Percentiles rank a stretch among this genome's conserved stretches.
phyloP scores from a whole-genome alignment of 2,329 filamentous ascomycete species.

The Septoria linicola region DNA sequence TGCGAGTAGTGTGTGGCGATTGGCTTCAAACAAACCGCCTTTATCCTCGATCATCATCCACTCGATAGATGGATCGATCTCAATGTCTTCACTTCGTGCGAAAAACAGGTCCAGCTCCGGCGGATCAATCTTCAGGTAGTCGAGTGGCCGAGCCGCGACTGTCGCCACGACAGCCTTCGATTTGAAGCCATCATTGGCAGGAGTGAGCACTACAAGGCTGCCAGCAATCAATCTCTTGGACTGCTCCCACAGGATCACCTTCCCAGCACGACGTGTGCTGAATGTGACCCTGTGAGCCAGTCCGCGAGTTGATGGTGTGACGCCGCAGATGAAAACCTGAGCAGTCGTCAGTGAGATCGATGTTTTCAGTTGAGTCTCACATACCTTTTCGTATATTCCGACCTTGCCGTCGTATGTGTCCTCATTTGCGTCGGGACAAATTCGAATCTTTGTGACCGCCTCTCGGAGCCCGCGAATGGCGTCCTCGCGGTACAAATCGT shows the following conservation, averaged over 20 bases:
- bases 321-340: conserved; percentile 65
- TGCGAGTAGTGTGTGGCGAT: conserved; percentile 68
- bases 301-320: conserved; percentile 63
- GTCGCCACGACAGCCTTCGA: conserved; percentile 67
- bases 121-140: conserved; percentile 62
- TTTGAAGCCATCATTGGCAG: conserved; percentile 60
- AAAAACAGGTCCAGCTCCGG: conserved; percentile 77
- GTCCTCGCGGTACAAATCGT: conserved; percentile 74
- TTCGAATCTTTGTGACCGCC: conserved; percentile 59
- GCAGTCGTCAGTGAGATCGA: conserved; percentile 21
- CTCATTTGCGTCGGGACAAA: conserved; percentile 58
- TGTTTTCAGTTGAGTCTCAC: conserved; percentile 19
- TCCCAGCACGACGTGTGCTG: conserved; percentile 63
- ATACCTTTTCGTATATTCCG: conserved; percentile 69
- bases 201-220: conserved; percentile 56
- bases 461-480: conserved; percentile 66
- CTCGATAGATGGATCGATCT: conserved; percentile 67
- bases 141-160: conserved; percentile 67
- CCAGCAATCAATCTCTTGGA: conserved; percentile 58
- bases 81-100: conserved; percentile 57
- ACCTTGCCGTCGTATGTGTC: conserved; percentile 41
- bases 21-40: conserved; percentile 72
- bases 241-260: conserved; percentile 67
- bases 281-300: conserved; percentile 69
- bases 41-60: conserved; percentile 78